phyloP scores from a whole-genome alignment of 1,139 yeast species.

The Pichia sp. region DNA sequence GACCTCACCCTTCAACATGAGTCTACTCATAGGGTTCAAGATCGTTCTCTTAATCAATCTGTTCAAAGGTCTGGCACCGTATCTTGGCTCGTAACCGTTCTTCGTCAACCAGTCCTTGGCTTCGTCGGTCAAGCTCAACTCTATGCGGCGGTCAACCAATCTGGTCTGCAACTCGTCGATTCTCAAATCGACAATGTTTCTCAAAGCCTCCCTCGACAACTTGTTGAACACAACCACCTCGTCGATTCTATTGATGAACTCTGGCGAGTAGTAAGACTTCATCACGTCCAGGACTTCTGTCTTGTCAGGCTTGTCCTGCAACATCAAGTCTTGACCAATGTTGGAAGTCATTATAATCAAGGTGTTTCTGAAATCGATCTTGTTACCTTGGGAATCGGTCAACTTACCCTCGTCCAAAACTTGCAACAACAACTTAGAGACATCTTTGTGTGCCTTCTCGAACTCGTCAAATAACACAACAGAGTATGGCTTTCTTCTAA shows the following conservation, averaged over 20 bases:
- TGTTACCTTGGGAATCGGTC: conserved; percentile 92
- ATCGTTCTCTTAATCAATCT: conserved; percentile 77
- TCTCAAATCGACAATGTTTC: conserved; percentile 79
- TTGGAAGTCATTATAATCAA: conserved; percentile 97
- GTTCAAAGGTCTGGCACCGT: conserved; percentile 96
- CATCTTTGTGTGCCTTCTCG: conserved; percentile 95
- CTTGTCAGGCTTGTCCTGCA: conserved; percentile 60
- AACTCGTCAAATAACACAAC: conserved; percentile 93
- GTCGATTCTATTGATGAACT: conserved; percentile 88
- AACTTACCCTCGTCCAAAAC: conserved; percentile 92
- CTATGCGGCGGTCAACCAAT: conserved; percentile 73
- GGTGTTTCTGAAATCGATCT: conserved; percentile 89
- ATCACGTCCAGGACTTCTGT: conserved; percentile 59
- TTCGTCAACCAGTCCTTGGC: conserved; percentile 78
- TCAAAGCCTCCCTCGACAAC: conserved; percentile 66
- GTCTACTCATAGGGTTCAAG: conserved; percentile 80
- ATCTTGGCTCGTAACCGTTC: conserved; percentile 82
- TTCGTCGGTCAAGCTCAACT: conserved; percentile 46
- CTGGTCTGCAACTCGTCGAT: conserved; percentile 75
- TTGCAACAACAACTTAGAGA: conserved; percentile 80
- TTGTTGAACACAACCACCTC: conserved; percentile 88
- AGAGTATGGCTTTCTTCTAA: conserved; percentile 89
- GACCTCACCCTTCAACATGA: conserved; percentile 74
- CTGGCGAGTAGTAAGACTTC: conserved; percentile 81
- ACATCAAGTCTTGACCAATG: conserved; percentile 85